Evolutionary conservation across 805 yeast species (phyloP), one percentile per base, ranked within the genome.

Genomic region (Aciculoconidium aculeatum): DNA sequence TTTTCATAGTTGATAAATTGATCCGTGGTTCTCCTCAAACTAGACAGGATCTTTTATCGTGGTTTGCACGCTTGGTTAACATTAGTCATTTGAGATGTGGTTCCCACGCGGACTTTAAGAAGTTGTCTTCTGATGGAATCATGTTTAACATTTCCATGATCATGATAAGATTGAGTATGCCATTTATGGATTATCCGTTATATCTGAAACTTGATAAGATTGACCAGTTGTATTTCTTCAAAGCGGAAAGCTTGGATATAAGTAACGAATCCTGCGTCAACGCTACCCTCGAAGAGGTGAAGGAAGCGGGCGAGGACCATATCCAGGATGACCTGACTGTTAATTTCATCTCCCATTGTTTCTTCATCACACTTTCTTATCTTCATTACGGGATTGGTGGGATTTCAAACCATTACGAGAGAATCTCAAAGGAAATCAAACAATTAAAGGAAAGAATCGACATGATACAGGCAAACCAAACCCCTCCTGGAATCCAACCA

Each of bases 361-460:
- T 87, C 54, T 92, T 70, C 47, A 52, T 92, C 32, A 75, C 88
- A 5, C 63, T 81, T 29, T 77, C 94, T 0, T 87, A 80, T 51
- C 55, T 85, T 27, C 88, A 90, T 42, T 92, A 82, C 57, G 98
- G 97, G 23, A 61, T 85, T 23, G 94, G 94, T 14, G 97, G 96
- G 28, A 58, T 81, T 0, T 34, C 67, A 75, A 25, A 65, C 63
- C 53, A 51, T 25, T 73, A 75, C 36, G 76, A 72, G 24, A 73
- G 79, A 35, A 46, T 78, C 17, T 65, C 65, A 37, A 62, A 65
- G 17, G 61, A 66, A 35, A 55, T 71, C 25, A 67, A 69, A 25
- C 75, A 74, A 37, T 42, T 65, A 18, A 61, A 70, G 10, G 72
- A 71, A 39, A 64, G 71, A 36, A 54, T 77, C 15, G 68, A 65